These are phyloP conservation scores for Chondrus crispus DNA, from an alignment of 23 red algal species.

Conservation along the genomic window DNA sequence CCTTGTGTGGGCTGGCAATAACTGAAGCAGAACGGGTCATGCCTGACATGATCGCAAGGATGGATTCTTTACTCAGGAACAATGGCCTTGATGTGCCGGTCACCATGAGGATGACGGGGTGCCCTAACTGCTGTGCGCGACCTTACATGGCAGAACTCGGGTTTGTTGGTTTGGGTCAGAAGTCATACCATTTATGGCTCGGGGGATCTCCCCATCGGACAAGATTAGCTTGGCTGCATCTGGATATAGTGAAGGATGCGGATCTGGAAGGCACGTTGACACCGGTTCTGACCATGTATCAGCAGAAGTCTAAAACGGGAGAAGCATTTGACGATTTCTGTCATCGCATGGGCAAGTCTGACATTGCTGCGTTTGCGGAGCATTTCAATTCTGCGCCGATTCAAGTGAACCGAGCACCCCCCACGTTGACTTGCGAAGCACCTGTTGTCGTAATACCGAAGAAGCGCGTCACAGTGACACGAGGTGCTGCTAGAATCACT, in stretches of 20 bases:
- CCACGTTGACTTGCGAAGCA: not conserved
- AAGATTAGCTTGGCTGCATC: conserved; percentile 74
- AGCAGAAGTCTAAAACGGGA: conserved; percentile 8
- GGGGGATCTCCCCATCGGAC: conserved; percentile 88
- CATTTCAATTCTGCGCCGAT: not conserved
- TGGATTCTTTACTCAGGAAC: conserved; percentile 72
- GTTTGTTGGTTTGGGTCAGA: conserved; percentile 86
- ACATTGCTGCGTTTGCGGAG: conserved; percentile 49
- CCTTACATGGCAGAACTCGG: conserved; percentile 98
- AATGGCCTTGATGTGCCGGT: conserved; percentile 55
- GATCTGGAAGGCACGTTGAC: conserved; percentile 61
- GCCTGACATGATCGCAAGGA: conserved; percentile 70
- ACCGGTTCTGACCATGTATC: conserved; percentile 71
- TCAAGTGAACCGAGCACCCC: not conserved
- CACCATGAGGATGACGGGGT: conserved; percentile 97
- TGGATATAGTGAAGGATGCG: conserved; percentile 66
- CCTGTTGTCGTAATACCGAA: not conserved
- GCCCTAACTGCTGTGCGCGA: conserved; percentile 94
- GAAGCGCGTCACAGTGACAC: not conserved
- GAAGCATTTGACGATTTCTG: conserved; percentile 95
- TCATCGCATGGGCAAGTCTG: conserved; percentile 84
- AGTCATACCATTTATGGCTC: conserved; percentile 93
- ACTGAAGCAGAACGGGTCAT: conserved; percentile 96
- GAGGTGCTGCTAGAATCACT: not conserved
- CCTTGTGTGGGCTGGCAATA: conserved; percentile 88